A percentile compares a stretch with the other conserved stretches of the same genome.
Evolutionary conservation across 495 filamentous ascomycete species (phyloP).

Genomic region (Xylaria bambusicola): DNA sequence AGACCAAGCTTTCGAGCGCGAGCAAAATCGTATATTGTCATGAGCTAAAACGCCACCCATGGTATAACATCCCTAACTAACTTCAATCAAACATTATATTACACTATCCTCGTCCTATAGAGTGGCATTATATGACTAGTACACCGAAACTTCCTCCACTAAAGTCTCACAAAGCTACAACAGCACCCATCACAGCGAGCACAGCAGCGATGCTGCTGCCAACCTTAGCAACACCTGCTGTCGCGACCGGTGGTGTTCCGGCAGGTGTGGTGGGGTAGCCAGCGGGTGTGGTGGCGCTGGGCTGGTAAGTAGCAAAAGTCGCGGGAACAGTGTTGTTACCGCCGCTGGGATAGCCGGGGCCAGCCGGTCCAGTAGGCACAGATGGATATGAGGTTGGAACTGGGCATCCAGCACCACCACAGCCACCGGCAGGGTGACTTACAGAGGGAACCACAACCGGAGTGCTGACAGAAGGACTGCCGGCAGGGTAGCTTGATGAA

Average conservation of each 20-base stretch:
- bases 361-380: too few relatives aligned
- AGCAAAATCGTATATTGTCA: conserved; percentile 22
- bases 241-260: conserved; percentile 22
- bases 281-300: conserved; percentile 19
- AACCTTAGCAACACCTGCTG: conserved; percentile 31
- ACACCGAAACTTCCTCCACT: neutral
- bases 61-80: conserved; percentile 15
- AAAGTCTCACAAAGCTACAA: conserved; percentile 23
- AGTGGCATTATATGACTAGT: neutral
- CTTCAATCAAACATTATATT: conserved; percentile 11
- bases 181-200: conserved; percentile 28
- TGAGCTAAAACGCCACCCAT: conserved; percentile 9
- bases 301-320: conserved; percentile 24
- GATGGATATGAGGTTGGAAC: conserved; percentile 21
- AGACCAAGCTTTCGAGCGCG: neutral
- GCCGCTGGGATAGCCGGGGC: conserved; percentile 14
- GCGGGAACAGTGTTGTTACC: conserved; percentile 17
- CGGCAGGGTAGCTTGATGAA: conserved; percentile 14
- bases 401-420: conserved; percentile 16
- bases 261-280: conserved; percentile 22
- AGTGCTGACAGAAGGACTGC: conserved; percentile 12
- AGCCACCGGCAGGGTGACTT: conserved; percentile 17
- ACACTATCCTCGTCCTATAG: neutral
- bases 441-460: conserved; percentile 13
- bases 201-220: conserved; percentile 28